Evolutionary conservation across 1,284 basidiomycete genomes (phyloP).

Genomic region (Cronartium quercuum): DNA sequence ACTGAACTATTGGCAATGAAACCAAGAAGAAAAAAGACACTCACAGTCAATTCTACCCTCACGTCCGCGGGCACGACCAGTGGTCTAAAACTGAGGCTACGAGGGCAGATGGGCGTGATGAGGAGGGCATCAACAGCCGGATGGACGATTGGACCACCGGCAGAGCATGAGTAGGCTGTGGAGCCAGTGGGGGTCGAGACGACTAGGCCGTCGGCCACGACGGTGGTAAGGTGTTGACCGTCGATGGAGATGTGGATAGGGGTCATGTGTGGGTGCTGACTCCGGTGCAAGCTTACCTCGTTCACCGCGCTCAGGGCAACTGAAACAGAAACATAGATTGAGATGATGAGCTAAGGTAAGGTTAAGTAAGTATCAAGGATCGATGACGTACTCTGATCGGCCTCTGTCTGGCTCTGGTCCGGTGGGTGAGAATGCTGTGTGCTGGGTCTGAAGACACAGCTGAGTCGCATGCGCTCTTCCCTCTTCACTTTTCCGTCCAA

Average conservation of each 20-base stretch:
- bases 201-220: constrained; percentile 88
- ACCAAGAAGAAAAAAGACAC: constrained; percentile 44
- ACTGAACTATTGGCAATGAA: neutral
- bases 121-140: constrained; percentile 83
- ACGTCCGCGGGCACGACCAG: constrained; percentile 80
- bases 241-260: constrained; percentile 94
- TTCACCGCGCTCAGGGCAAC: constrained; percentile 78
- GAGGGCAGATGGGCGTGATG: constrained; percentile 87
- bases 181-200: constrained; percentile 94
- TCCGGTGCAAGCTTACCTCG: constrained; percentile 86
- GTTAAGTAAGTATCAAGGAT: constrained; percentile 55
- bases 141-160: constrained; percentile 92
- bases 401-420: neutral
- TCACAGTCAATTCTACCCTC: constrained; percentile 69
- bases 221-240: constrained; percentile 87
- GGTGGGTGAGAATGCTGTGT: neutral
- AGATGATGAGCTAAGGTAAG: constrained; percentile 32
- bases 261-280: constrained; percentile 82
- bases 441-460: neutral
- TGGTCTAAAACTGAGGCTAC: constrained; percentile 84
- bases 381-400: neutral
- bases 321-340: constrained; percentile 7
- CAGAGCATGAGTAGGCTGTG: constrained; percentile 91
- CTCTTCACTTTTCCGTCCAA: constrained; percentile 33
- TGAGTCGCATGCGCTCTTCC: constrained; percentile 29